Base-by-base conservation (phyloP, 2,329 filamentous ascomycete genomes). In the Epichloe bromicola region DNA sequence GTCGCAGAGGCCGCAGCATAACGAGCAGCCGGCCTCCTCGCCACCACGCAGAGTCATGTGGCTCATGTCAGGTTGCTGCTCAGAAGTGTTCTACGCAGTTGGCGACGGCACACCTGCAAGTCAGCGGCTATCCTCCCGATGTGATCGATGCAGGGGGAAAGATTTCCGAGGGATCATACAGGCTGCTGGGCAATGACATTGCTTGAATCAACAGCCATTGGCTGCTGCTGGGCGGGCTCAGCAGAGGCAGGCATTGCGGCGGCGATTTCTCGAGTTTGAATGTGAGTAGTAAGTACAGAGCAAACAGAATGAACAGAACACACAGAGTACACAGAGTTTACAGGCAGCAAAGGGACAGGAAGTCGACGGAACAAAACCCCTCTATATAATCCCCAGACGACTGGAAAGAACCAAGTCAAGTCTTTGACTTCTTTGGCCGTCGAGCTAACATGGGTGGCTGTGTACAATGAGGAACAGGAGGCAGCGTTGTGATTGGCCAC, bases 1-100 rank as follows among this genome's bases (percentile, higher is more conserved):
- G 15, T 38, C 14, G 30, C 46, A 48, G 23, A 48, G 38, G 19
- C 46, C 46, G 11, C 46, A 48, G 46, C 46, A 48, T 34, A 48
- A 14, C 38, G 46, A 48, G 46, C 46, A 48, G n/a, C 46, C 46
- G 38, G 26, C 46, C 17, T 48, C 46, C 23, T 39, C 46, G n/a
- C 46, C 46, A 5, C 46, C 46, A 34, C 46, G 46, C 23, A 48
- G 38, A 41, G 11, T 41, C 46, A 48, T 48, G n/a, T 48, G 38
- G 34, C 8, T 41, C 46, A 41, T 48, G 23, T 48, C 37, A 39
- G 46, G 46, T n/a, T 48, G 46, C 38, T 41, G 37, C 17, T 48
- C 37, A 23, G 46, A 48, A n/a, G 46, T 48, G 38, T 41, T 48
- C 46, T 48, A n/a, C 10, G 10, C 10, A 10, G 40, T 10, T 3